A percentile compares a stretch with the other conserved stretches of the same genome.
Evolutionary conservation across 495 filamentous ascomycete species (phyloP).

Genomic region (Podospora pseudoanserina): DNA sequence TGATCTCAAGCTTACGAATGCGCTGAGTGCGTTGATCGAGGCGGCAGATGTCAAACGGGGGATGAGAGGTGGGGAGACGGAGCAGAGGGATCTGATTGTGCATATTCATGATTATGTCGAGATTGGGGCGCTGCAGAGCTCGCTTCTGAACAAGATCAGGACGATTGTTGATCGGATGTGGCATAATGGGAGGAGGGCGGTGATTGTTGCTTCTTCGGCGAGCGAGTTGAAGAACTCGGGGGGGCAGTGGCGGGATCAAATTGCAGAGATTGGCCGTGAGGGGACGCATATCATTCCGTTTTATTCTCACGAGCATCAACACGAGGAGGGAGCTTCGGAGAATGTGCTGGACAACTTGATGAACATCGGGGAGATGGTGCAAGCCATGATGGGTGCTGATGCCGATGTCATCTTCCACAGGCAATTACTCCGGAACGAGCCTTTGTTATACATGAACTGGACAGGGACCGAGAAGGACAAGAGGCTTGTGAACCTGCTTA

Average conservation of each 20-base stretch:
- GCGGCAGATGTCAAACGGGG: conserved; percentile 29
- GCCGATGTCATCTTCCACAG: conserved; percentile 21
- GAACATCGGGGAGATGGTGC: conserved; percentile 42
- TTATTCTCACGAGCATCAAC: conserved; percentile 17
- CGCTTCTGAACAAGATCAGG: conserved; percentile 62
- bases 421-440: conserved; percentile 2
- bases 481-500: conserved; percentile 10
- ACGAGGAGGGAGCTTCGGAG: conserved; percentile 26
- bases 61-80: neutral
- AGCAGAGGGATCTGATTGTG: conserved; percentile 53
- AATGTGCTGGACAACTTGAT: conserved; percentile 38
- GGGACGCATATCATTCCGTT: conserved; percentile 32
- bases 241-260: conserved; percentile 30
- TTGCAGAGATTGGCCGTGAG: conserved; percentile 33
- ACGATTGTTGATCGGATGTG: conserved; percentile 67
- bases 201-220: conserved; percentile 68
- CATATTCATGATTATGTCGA: conserved; percentile 79
- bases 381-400: conserved; percentile 21
- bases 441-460: conserved; percentile 10
- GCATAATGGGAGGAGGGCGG: conserved; percentile 61
- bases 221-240: conserved; percentile 32
- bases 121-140: conserved; percentile 58
- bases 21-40: conserved; percentile 37
- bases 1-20: conserved; percentile 41
- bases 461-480: conserved; percentile 5